Evolutionary conservation across 129 eudicot genomes (phyloP).

Genomic region (Helichrysum umbraculigerum): DNA sequence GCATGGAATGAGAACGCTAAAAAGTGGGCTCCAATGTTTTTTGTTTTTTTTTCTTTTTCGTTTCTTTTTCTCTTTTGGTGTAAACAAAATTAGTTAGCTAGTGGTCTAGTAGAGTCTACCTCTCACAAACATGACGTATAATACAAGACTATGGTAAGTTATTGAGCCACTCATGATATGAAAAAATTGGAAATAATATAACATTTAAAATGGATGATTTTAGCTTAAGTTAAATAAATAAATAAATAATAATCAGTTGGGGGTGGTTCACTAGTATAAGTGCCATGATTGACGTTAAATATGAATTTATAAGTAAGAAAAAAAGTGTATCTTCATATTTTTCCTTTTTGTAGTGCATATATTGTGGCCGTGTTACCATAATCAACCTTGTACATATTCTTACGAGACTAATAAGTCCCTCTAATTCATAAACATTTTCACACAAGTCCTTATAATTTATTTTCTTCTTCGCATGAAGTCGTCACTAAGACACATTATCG

Average conservation of each 20-base stretch:
- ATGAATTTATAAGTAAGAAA: not conserved
- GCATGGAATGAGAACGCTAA: no score
- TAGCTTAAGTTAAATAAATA: not conserved
- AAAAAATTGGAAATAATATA: no score
- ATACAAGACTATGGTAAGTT: no score
- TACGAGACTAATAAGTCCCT: not conserved
- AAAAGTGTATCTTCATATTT: not conserved
- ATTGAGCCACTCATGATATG: no score
- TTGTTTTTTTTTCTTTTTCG: no score
- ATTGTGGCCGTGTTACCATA: not conserved
- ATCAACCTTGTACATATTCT: not conserved
- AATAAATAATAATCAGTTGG: slow-evolving; percentile 1
- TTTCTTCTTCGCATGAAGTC: not conserved
- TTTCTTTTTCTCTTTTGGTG: no score
- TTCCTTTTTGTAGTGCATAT: not conserved
- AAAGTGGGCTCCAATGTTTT: no score
- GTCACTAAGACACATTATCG: no score
- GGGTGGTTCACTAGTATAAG: slow-evolving; percentile 19
- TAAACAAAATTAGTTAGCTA: no score
- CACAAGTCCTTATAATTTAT: not conserved
- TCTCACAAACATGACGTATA: no score
- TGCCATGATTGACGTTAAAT: slow-evolving; percentile 31
- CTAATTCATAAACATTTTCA: not conserved
- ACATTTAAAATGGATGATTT: not conserved
- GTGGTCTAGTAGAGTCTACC: no score